These are phyloP conservation scores for Aspergillus pseudoglaucus DNA, from an alignment of 2,329 filamentous ascomycete genomes.

Conservation along the genomic window DNA sequence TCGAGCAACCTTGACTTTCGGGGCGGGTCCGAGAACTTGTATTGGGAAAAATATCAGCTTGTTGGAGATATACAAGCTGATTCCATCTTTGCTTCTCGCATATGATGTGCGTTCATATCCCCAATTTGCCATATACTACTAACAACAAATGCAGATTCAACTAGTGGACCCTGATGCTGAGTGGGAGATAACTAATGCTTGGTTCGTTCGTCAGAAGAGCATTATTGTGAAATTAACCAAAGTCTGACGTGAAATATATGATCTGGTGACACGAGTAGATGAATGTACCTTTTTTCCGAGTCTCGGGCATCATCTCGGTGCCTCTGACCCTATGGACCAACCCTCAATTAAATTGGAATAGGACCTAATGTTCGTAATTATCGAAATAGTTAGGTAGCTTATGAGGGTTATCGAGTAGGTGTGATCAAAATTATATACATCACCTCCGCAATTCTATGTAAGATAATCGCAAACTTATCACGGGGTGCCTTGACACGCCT, in stretches of 20 bases:
- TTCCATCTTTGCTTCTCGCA: conserved; percentile 41
- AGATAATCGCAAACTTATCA: no score
- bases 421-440: no score
- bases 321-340: no score
- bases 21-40: conserved; percentile 42
- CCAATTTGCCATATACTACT: not conserved
- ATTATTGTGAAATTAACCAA: conserved; percentile 22
- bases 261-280: not conserved
- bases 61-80: conserved; percentile 27
- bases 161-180: conserved; percentile 11
- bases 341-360: no score
- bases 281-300: no score
- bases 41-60: conserved; percentile 15
- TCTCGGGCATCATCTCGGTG: no score
- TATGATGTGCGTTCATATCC: not conserved
- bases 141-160: conserved; percentile 9
- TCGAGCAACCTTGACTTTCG: conserved; percentile 35
- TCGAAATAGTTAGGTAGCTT: no score
- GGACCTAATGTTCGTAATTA: no score
- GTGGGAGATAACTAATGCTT: conserved; percentile 38
- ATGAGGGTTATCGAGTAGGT: no score
- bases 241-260: not conserved
- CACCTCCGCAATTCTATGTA: no score
- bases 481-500: no score
- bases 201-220: conserved; percentile 43